Conservation (phyloP, 768 basidiomycete species). For the Trametopsis cervina region DNA sequence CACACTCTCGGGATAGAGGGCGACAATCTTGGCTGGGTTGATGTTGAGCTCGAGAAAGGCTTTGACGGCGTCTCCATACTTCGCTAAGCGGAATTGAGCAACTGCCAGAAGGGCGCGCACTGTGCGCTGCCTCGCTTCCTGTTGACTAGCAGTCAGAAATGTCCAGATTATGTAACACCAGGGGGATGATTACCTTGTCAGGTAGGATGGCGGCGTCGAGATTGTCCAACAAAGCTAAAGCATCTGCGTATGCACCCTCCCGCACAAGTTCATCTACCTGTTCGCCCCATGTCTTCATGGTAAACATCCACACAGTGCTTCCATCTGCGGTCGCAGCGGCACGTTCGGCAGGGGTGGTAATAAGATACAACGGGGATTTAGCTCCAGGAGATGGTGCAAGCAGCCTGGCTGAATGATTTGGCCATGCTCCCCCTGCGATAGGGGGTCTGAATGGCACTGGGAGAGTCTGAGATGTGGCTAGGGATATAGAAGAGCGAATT, state of each 20-base stretch:
- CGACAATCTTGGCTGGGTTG: slow-evolving; percentile 90
- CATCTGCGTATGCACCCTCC: slow-evolving; percentile 65
- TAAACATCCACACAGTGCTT: slow-evolving; percentile 69
- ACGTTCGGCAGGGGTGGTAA: slow-evolving; percentile 73
- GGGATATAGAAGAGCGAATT: slow-evolving; percentile 64
- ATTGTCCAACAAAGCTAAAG: slow-evolving; percentile 68
- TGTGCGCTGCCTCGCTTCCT: slow-evolving; percentile 50
- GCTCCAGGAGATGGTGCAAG: slow-evolving; percentile 47
- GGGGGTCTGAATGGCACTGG: slow-evolving; percentile 46
- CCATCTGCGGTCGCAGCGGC: slow-evolving; percentile 60
- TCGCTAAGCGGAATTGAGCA: slow-evolving; percentile 58
- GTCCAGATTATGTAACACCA: neutral
- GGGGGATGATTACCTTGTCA: slow-evolving; percentile 46
- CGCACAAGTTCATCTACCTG: slow-evolving; percentile 82
- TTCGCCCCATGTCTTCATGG: slow-evolving; percentile 66
- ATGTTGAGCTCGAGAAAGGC: slow-evolving; percentile 82
- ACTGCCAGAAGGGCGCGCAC: slow-evolving; percentile 76
- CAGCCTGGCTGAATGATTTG: slow-evolving; percentile 53
- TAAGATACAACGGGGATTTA: slow-evolving; percentile 52
- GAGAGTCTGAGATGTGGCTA: slow-evolving; percentile 52
- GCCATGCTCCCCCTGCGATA: slow-evolving; percentile 19
- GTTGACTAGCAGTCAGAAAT: slow-evolving; percentile 8
- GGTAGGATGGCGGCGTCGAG: slow-evolving; percentile 52
- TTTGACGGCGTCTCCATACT: slow-evolving; percentile 78
- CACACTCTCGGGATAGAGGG: slow-evolving; percentile 77